Evolutionary conservation across 2,329 filamentous ascomycete species (phyloP), one percentile per base, ranked within the genome.

Genomic region (Canariomyces notabilis): DNA sequence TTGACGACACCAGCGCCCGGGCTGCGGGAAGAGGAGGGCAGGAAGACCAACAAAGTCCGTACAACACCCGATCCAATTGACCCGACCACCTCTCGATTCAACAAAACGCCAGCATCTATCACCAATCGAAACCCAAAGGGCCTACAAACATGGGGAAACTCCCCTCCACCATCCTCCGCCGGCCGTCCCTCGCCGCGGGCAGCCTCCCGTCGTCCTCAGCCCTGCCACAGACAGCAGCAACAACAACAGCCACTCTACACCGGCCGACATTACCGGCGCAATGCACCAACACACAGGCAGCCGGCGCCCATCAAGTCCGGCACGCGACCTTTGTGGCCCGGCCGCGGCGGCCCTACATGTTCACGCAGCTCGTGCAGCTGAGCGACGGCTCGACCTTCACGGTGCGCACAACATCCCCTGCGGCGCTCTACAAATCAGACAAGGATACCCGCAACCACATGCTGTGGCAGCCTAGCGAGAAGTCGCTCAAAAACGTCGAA

Each of bases 281-380:
- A 47, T 55, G 45, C 49, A 54, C 37, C 49, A 51, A 52, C 56
- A 53, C 23, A 37, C 12, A 49, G n/a, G n/a, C n/a, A 59, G 37
- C 39, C 44, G 50, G 51, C 55, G 69, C 67, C 40, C 20, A 15
- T 12, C 85, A 90, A 71, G 74, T 82, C 63, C 84, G 89, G 50
- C 81, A 89, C 64, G 93, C 93, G 42, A 89, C 87, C 19, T 85
- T 95, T 53, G 80, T 97, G 63, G 79, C 78, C 52, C 88, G 93
- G 14, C 89, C 89, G n/a, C 86, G 89, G 62, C 82, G 90, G 5
- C 91, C 93, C 34, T 97, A 96, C 76, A 88, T 85, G 57, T 97
- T 96, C 75, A 96, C 91, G n/a, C 93, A 98, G 70, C 79, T 98
- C 50, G 76, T 98, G 57, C 90, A 89, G 44, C 84, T 97, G 54